Percentiles rank a stretch among this genome's conserved stretches.
These are phyloP conservation scores for Mimosa bimucronata DNA, from an alignment of 306 rosid species.

Conservation along the genomic window DNA sequence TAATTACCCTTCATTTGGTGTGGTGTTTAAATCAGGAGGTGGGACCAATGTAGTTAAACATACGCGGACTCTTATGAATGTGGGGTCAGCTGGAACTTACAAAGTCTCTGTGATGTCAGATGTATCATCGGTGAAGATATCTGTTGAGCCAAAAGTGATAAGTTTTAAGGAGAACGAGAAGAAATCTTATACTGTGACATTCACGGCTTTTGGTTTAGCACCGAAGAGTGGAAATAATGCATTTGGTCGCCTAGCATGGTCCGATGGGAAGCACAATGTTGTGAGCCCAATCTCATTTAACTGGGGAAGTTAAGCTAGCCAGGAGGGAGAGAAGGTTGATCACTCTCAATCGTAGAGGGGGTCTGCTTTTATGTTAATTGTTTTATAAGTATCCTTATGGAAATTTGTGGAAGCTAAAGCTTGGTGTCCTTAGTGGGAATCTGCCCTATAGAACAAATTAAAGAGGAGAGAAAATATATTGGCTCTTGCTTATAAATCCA, in stretches of 20 bases:
- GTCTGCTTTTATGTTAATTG: neutral
- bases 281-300: slow-evolving; percentile 61
- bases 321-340: neutral
- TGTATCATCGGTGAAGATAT: slow-evolving; percentile 43
- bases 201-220: slow-evolving; percentile 32
- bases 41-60: slow-evolving; percentile 46
- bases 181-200: slow-evolving; percentile 60
- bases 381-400: neutral
- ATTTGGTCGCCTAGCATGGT: slow-evolving; percentile 79
- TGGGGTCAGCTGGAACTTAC: slow-evolving; percentile 61
- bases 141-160: slow-evolving; percentile 63
- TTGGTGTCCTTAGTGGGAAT: neutral
- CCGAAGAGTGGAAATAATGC: slow-evolving; percentile 24
- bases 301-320: neutral
- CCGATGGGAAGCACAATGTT: slow-evolving; percentile 64
- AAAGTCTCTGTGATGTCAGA: slow-evolving; percentile 45
- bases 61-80: slow-evolving; percentile 65
- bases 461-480: too few relatives aligned
- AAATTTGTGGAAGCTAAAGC: neutral
- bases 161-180: slow-evolving; percentile 64
- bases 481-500: neutral
- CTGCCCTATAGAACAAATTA: too few relatives aligned
- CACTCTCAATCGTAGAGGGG: neutral
- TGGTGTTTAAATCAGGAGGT: slow-evolving; percentile 41
- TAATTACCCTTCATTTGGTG: slow-evolving; percentile 78